Evolutionary conservation across 352 stramenopile genomes (phyloP).

Genomic region (Globisporangium abappressorium): DNA sequence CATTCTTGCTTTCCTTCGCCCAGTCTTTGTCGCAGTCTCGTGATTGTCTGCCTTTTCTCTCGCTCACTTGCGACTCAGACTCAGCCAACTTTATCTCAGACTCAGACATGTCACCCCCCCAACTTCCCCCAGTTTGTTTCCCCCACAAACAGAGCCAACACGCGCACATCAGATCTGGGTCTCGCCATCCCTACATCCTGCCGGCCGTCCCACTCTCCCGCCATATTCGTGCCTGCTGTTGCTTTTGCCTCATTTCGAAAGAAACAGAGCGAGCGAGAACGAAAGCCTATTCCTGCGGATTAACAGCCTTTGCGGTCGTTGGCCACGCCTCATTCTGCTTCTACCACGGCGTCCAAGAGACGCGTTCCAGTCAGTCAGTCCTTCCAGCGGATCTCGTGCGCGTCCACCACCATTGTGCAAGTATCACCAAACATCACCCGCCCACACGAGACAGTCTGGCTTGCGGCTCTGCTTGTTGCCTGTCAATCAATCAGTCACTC

Average conservation of each 20-base stretch:
- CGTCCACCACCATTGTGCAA: background rate
- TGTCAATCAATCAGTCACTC: background rate
- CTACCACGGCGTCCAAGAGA: background rate
- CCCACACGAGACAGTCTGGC: slow-evolving; percentile 2
- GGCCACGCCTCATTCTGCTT: background rate
- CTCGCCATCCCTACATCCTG: background rate
- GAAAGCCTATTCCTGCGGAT: background rate
- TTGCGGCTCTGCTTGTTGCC: background rate
- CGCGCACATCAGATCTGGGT: background rate
- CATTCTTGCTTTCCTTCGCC: background rate
- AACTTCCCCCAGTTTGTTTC: background rate
- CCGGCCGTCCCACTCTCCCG: background rate
- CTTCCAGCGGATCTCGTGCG: background rate
- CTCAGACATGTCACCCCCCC: background rate
- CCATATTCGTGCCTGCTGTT: background rate
- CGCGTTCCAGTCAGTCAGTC: background rate
- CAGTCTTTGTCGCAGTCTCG: background rate
- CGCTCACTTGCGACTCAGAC: background rate
- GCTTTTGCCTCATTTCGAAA: background rate
- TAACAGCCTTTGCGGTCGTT: background rate
- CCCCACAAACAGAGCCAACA: background rate
- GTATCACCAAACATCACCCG: background rate
- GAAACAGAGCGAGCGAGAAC: background rate
- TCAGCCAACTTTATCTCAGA: background rate
- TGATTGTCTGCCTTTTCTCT: background rate